These are phyloP conservation scores for Wickerhamiella spandovensis DNA, from an alignment of 805 yeast species.

Conservation along the genomic window DNA sequence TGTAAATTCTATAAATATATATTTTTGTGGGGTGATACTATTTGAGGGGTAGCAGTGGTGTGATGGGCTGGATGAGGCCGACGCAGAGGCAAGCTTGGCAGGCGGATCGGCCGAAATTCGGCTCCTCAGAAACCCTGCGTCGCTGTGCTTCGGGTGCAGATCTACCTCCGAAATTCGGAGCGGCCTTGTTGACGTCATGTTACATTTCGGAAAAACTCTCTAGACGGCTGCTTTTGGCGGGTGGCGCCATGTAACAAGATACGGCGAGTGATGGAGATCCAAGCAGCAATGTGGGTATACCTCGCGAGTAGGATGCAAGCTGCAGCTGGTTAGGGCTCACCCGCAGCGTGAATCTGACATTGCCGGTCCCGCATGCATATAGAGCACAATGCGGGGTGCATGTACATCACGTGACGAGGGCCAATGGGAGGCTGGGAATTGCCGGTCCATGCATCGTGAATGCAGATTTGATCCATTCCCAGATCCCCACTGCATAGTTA, in stretches of 20 bases:
- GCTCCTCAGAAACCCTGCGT: not conserved
- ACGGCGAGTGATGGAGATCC: no score
- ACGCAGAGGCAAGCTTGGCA: no score
- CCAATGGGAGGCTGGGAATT: not conserved
- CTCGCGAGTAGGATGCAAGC: not conserved
- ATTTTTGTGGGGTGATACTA: no score
- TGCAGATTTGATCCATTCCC: not conserved
- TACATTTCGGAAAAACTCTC: not conserved
- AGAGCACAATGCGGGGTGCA: not conserved
- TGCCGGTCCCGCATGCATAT: not conserved
- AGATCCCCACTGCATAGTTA: not conserved
- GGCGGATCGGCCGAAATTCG: not conserved
- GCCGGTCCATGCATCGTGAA: not conserved
- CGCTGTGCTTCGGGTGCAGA: not conserved
- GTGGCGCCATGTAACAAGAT: no score
- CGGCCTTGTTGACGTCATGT: not conserved
- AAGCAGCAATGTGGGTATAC: no score
- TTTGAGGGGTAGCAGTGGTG: no score
- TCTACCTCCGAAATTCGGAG: not conserved
- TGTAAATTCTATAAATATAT: no score
- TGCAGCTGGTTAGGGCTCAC: not conserved
- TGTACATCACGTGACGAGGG: not conserved
- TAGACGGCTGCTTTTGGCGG: no score
- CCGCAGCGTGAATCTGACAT: not conserved
- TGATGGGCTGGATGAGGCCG: no score